Evolutionary conservation across 345 rosid genomes (phyloP).

Genomic region (Cardamine chenopodiifolia): DNA sequence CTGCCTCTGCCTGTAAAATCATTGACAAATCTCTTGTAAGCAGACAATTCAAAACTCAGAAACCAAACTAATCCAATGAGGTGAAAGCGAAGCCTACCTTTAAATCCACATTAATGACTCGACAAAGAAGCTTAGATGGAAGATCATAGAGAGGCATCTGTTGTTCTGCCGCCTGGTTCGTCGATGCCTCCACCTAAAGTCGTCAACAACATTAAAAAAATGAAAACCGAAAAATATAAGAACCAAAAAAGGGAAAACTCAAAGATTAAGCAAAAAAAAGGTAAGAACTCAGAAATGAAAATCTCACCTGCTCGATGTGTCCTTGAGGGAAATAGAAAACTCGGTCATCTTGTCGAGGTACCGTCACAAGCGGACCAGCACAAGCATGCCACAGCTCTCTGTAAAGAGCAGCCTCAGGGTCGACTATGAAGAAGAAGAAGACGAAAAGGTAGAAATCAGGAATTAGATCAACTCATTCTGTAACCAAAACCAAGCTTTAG

Average conservation of each 20-base stretch:
- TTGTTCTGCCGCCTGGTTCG: slow-evolving; percentile 72
- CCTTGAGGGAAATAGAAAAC: slow-evolving; percentile 93
- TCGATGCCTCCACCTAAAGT: slow-evolving; percentile 79
- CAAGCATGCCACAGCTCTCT: slow-evolving; percentile 93
- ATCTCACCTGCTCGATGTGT: slow-evolving; percentile 84
- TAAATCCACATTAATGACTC: slow-evolving; percentile 71
- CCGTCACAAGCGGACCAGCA: slow-evolving; percentile 84
- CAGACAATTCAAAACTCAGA: background rate
- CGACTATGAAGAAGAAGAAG: slow-evolving; percentile 36
- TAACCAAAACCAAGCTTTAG: background rate
- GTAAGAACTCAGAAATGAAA: background rate
- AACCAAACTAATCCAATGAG: background rate
- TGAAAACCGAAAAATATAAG: slow-evolving; percentile 6
- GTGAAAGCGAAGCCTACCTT: slow-evolving; percentile 47
- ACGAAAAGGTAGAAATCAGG: background rate
- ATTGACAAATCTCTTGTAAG: background rate
- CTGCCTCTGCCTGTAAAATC: slow-evolving; percentile 70
- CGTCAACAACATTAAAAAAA: background rate
- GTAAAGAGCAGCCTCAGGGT: slow-evolving; percentile 69
- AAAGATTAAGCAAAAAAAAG: background rate
- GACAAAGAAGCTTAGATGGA: slow-evolving; percentile 71
- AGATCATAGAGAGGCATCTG: slow-evolving; percentile 79
- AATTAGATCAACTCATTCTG: slow-evolving; percentile 20
- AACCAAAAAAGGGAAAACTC: background rate
- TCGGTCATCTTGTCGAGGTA: slow-evolving; percentile 72